These are phyloP conservation scores for Histomonas meleagridis DNA, from an alignment of 208 protist genomes.

Conservation along the genomic window DNA sequence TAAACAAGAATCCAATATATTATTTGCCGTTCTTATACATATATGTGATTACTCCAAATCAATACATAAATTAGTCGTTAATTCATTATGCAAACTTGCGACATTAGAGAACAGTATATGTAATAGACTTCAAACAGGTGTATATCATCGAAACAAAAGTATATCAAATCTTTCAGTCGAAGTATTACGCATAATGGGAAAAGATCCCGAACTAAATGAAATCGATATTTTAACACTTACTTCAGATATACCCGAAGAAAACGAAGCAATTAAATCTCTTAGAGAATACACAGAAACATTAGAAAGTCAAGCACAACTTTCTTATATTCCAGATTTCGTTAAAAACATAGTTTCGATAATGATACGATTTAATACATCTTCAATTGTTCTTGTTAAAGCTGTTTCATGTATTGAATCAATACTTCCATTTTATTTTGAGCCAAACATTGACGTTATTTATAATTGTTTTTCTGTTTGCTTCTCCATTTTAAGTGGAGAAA, in stretches of 20 bases:
- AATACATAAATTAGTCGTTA: neutral
- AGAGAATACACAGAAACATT: neutral
- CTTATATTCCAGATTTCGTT: neutral
- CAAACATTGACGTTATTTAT: neutral
- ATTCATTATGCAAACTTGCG: neutral
- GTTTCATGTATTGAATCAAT: neutral
- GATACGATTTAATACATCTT: neutral
- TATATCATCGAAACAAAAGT: neutral
- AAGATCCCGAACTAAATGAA: neutral
- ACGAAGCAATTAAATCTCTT: neutral
- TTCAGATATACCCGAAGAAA: neutral
- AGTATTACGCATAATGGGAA: neutral
- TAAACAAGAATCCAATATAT: neutral
- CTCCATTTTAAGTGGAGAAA: neutral
- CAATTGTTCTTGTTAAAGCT: neutral
- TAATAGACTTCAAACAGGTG: neutral
- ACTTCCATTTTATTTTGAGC: neutral
- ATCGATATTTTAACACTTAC: neutral
- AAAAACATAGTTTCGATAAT: neutral
- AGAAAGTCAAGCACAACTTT: neutral
- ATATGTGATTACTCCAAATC: neutral
- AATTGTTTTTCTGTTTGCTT: neutral
- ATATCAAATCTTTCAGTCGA: neutral
- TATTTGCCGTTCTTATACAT: neutral
- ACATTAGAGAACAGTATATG: neutral